A percentile compares a stretch with the other conserved stretches of the same genome.
Evolutionary conservation across 106 monocot species (phyloP).

Genomic region (Hemerocallis citrina): DNA sequence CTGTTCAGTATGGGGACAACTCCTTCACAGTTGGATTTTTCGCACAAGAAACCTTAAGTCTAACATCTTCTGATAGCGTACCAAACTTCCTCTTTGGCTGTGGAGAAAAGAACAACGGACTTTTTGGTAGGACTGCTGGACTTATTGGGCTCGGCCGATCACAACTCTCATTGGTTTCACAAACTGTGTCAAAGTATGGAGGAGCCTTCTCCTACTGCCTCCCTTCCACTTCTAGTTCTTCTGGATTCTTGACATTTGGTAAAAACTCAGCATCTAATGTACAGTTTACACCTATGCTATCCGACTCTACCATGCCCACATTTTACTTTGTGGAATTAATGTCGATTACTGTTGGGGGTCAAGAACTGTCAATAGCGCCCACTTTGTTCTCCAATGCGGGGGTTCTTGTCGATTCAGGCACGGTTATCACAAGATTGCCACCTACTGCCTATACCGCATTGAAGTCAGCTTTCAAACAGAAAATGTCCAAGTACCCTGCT

Average conservation of each 20-base stretch:
- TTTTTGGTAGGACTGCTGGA: slow-evolving; percentile 21
- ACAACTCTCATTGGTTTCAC: slow-evolving; percentile 18
- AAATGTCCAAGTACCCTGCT: slow-evolving; percentile 25
- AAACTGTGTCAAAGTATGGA: slow-evolving; percentile 12
- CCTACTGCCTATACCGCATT: slow-evolving; percentile 34
- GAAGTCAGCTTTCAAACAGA: slow-evolving; percentile 16
- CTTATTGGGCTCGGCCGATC: slow-evolving; percentile 34
- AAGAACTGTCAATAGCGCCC: slow-evolving; percentile 12
- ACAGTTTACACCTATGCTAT: slow-evolving; percentile 27
- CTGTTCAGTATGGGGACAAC: slow-evolving; percentile 18
- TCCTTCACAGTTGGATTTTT: slow-evolving; percentile 14
- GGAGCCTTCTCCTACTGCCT: slow-evolving; percentile 47
- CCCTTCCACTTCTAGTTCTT: slow-evolving; percentile 15
- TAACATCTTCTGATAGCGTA: slow-evolving; percentile 11
- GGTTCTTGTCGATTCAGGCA: slow-evolving; percentile 65
- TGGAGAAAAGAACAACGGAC: slow-evolving; percentile 21
- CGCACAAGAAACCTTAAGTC: slow-evolving; percentile 16
- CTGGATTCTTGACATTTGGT: slow-evolving; percentile 33
- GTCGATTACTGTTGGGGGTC: slow-evolving; percentile 25
- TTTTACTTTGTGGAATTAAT: slow-evolving; percentile 36
- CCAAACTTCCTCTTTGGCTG: slow-evolving; percentile 33
- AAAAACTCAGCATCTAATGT: neutral
- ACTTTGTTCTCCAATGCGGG: slow-evolving; percentile 25
- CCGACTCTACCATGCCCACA: neutral
- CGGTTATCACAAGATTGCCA: slow-evolving; percentile 58